Base-by-base conservation (phyloP, 768 basidiomycete species). In the Pulveroboletus sp. region DNA sequence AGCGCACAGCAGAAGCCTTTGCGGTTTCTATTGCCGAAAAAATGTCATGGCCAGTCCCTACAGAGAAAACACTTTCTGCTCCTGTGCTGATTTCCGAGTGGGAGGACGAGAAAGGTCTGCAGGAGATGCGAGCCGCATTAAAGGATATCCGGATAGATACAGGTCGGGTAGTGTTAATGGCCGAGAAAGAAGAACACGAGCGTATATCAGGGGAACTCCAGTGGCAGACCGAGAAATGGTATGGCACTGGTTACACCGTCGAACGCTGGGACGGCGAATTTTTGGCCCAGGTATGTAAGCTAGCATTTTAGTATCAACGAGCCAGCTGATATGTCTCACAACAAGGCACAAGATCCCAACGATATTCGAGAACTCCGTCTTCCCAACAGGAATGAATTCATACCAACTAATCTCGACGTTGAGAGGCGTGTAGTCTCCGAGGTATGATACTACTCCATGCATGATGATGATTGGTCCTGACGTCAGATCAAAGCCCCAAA, bases 181-280 rank as follows among this genome's bases (percentile, higher is more conserved):
- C 85, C n/a, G 82, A 82, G 64, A 80, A 77, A 38, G 79, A 82
- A 52, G 85, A 79, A 28, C 73, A 75, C 39, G 76, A 73, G 46
- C 72, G 83, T 36, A 71, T 86, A 47, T 65, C 69, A 24, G 80
- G 76, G 50, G 51, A 72, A 12, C 63, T 74, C 15, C 66, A 70
- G 33, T 93, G 90, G 90, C 61, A 78, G 56, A 81, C 77, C 39
- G 96, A 98, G 69, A 84, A 86, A 38, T 93, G 92, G 82, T 99
- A 99, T 67, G 91, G 87, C 5, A 97, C 96, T 2, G 77, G 81
- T 54, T 97, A 94, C 67, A 73, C 74, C 32, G 81, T 94, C n/a
- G 79, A 89, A 57, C 75, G 72, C 45, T 80, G 88, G 64, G 80
- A 85, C 44, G 69, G 76, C 28, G 73, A 78, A 24, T 85, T 94